Evolutionary conservation across 2,329 filamentous ascomycete species (phyloP).

Genomic region (Zymoseptoria crescenta): DNA sequence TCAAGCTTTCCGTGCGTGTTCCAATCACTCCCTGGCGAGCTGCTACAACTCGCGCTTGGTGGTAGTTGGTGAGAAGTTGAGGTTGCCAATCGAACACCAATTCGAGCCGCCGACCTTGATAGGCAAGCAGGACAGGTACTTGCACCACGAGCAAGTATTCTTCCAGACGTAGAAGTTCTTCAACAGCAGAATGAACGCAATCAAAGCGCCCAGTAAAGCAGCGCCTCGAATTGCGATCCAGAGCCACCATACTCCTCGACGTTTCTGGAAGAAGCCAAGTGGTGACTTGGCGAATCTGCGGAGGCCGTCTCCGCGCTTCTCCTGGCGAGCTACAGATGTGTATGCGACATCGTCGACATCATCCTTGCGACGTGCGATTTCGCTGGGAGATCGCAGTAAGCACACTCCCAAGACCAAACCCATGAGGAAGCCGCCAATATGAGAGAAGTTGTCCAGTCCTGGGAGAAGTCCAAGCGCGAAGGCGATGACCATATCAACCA

Average conservation of each 20-base stretch:
- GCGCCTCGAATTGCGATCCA: slow-evolving; percentile 88
- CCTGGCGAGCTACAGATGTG: slow-evolving; percentile 10
- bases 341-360: slow-evolving; percentile 13
- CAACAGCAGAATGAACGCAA: slow-evolving; percentile 78
- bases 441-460: slow-evolving; percentile 91
- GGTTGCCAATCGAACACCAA: slow-evolving; percentile 53
- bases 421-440: slow-evolving; percentile 94
- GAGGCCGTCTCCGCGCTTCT: slow-evolving; percentile 24
- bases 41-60: slow-evolving; percentile 12
- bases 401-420: slow-evolving; percentile 80
- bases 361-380: slow-evolving; percentile 29
- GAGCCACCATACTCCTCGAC: slow-evolving; percentile 91
- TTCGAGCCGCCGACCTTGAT: slow-evolving; percentile 44
- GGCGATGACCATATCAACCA: slow-evolving; percentile 77
- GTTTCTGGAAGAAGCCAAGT: slow-evolving; percentile 76
- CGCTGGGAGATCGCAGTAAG: slow-evolving; percentile 78
- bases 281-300: slow-evolving; percentile 43
- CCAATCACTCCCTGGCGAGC: slow-evolving; percentile 8
- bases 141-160: slow-evolving; percentile 81
- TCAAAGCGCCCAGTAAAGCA: slow-evolving; percentile 68
- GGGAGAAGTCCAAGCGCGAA: slow-evolving; percentile 89
- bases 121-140: slow-evolving; percentile 82
- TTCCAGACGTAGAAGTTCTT: slow-evolving; percentile 83
- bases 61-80: slow-evolving; percentile 27
- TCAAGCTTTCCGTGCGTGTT: background rate